Conservation (phyloP, 2,329 filamentous ascomycete species). For the Dactylellina drechsleri region DNA sequence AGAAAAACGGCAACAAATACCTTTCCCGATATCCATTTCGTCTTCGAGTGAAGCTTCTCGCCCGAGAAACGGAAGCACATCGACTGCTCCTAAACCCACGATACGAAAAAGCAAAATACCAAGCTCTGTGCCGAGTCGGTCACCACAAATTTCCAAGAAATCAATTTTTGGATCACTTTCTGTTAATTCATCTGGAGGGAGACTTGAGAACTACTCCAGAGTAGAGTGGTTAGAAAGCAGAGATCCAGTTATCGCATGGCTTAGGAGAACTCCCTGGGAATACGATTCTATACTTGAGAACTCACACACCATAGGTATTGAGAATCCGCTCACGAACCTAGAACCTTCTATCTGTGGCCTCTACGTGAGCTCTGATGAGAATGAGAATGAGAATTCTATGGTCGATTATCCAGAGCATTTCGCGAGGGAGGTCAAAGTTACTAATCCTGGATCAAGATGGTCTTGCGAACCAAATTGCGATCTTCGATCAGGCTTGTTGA, state of each 20-base stretch:
- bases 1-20: too few species aligned
- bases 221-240: conserved; percentile 5
- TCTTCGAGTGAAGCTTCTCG: neutral
- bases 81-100: neutral
- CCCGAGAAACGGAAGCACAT: neutral
- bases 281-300: neutral
- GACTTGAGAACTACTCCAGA: neutral
- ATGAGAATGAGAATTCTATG: neutral
- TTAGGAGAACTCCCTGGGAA: conserved; percentile 14
- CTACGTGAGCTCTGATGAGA: neutral
- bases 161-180: conserved; percentile 20
- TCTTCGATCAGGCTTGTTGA: too few species aligned
- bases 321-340: neutral
- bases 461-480: too few species aligned
- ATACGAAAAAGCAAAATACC: conserved; percentile 5
- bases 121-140: neutral
- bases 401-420: too few species aligned
- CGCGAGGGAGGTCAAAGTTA: neutral
- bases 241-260: conserved; percentile 31
- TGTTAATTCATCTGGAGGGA: conserved; percentile 14
- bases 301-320: neutral
- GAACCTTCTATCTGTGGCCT: conserved; percentile 5
- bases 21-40: too few species aligned
- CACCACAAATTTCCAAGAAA: neutral
- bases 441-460: neutral